Evolutionary conservation across 1,284 basidiomycete genomes (phyloP), one percentile per base, ranked within the genome.

Genomic region (Ceratobasidium papillatum): DNA sequence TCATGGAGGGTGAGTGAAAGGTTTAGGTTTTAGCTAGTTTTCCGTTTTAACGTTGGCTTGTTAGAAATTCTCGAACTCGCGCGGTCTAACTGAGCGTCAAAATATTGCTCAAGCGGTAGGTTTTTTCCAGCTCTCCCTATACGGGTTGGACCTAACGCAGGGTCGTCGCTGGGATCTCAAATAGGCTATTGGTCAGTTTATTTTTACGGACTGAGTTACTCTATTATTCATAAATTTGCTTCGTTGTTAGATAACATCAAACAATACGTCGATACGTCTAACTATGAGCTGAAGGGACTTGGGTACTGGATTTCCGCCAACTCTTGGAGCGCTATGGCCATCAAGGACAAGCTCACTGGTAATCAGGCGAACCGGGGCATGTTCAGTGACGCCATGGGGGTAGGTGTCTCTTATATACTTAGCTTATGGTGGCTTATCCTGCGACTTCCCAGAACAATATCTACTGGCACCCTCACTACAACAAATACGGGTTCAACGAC

Each of bases 251-350:
- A 71, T n/a, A 71, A 71, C 54, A 71, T 71, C 27, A 71, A 71
- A 36, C 66, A 71, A 71, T 71, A 71, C 19, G 66, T 71, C 25
- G 54, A 71, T 43, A 52, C 52, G 3, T 54, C 52, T 27, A 71
- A 71, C 41, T 71, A 71, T 43, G 66, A 71, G 22, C 54, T 71
- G n/a, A 58, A 45, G 25, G 66, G 66, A 17, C 66, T 87, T 45
- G 81, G 84, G 54, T 87, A 82, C 76, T 87, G 86, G 85, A 84
- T 86, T 75, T 81, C 85, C n/a, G 86, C 81, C 2, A 87, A 86
- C 65, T 84, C 83, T 5, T 84, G 82, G 79, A 85, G 85, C 12
- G 84, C 82, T 19, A 82, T 85, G 81, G 86, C 85, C 0, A 84
- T 84, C 63, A 83, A 85, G 54, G 85, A 86, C 75, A 78, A 81